A percentile compares a stretch with the other conserved stretches of the same genome.
These are phyloP conservation scores for Cydonia oblonga DNA, from an alignment of 331 rosid species.

Conservation along the genomic window DNA sequence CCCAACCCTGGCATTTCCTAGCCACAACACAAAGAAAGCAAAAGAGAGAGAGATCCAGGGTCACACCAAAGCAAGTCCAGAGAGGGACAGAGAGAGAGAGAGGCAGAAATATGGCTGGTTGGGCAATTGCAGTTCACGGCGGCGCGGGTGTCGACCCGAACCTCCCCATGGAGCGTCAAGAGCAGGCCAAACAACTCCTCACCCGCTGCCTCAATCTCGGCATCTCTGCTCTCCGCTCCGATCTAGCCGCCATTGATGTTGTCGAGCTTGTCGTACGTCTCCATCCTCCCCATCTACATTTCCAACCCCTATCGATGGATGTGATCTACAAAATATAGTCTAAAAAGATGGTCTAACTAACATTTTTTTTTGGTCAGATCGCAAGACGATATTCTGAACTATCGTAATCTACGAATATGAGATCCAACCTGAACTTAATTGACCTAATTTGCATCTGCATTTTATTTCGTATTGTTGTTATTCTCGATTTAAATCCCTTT, in stretches of 20 bases:
- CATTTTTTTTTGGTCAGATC: too few relatives aligned
- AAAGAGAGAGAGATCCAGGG: not conserved
- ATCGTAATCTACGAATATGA: not conserved
- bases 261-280: slow-evolving; percentile 81
- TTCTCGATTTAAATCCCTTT: not conserved
- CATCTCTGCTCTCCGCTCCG: slow-evolving; percentile 61
- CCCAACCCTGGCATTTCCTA: not conserved
- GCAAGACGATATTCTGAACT: not conserved
- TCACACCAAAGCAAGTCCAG: not conserved
- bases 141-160: slow-evolving; percentile 99
- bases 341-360: too few relatives aligned
- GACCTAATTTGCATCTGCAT: not conserved
- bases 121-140: slow-evolving; percentile 97
- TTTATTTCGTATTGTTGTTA: too few relatives aligned
- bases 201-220: slow-evolving; percentile 76
- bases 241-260: slow-evolving; percentile 67
- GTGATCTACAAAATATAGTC: too few relatives aligned
- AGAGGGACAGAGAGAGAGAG: not conserved
- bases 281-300: not conserved
- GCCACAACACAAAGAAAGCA: not conserved
- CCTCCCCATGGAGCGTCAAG: slow-evolving; percentile 69
- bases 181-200: slow-evolving; percentile 74
- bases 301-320: not conserved
- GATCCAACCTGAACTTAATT: not conserved
- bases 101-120: slow-evolving; percentile 35